Evolutionary conservation across 192 early-diverging fungal species (phyloP), one percentile per base, ranked within the genome.

Genomic region (Coemansia asiatica): DNA sequence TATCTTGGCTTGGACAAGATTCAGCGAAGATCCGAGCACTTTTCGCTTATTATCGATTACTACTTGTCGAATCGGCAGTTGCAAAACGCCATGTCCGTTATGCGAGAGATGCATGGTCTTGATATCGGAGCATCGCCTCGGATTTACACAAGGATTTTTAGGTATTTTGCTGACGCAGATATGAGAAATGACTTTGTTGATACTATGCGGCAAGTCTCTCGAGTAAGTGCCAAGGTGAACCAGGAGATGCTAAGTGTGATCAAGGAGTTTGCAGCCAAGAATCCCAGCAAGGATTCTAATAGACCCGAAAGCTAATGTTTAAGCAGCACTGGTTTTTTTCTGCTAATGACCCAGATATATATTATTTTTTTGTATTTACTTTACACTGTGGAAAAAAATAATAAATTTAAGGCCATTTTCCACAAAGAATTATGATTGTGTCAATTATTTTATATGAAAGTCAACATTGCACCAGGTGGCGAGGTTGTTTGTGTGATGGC

Each of bases 241-340:
- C 16, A 26, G 0, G 60, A 71, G 13, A 12, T 65, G 6, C 66
- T 63, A 64, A 36, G 54, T 18, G 19, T 62, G 2, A 60, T 81
- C 35, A 66, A 27, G 28, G 64, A 49, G 15, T 78, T 72, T 46
- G 23, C 53, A 1, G 18, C 61, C 18, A 18, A 47, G 25, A 36
- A 7, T 36, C 10, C 35, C 10, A 36, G 10, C 4, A 36, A 36
- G 35, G n/a, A n/a, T n/a, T n/a, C n/a, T n/a, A n/a, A n/a, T n/a
- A n/a, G n/a, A n/a, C n/a, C n/a, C n/a, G n/a, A n/a, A n/a, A n/a
- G n/a, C n/a, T n/a, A 7, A 4, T 36, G 35, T 36, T 36, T 36
- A 36, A n/a, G n/a, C n/a, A n/a, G n/a, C n/a, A n/a, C n/a, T n/a
- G n/a, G n/a, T n/a, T n/a, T n/a, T n/a, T n/a, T n/a, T n/a, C n/a